Evolutionary conservation across 73 alveolate species (phyloP).

Genomic region (Halteria grandinella): DNA sequence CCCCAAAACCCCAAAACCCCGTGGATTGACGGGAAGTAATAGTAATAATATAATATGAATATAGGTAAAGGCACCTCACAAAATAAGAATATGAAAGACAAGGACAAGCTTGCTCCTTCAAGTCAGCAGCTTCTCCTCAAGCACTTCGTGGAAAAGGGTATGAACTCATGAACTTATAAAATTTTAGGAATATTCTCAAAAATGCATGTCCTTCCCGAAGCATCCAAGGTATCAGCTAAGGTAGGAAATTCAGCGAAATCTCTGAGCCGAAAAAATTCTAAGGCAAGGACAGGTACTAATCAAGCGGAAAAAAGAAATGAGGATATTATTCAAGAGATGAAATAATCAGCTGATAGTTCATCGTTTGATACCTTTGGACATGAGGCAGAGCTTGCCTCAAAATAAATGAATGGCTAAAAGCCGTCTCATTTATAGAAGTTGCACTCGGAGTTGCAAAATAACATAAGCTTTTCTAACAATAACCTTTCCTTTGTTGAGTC

Average conservation of each 20-base stretch:
- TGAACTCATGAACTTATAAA: background rate
- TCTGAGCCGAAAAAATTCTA: slow-evolving; percentile 17
- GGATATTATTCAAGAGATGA: background rate
- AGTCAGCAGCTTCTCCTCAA: background rate
- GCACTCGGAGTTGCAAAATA: too few species aligned
- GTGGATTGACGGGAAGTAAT: too few species aligned
- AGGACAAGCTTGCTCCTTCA: background rate
- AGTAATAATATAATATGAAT: too few species aligned
- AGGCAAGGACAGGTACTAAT: background rate
- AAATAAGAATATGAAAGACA: too few species aligned
- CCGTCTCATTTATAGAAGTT: too few species aligned
- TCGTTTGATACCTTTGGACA: too few species aligned
- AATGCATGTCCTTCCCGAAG: slow-evolving; percentile 6
- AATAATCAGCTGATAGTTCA: background rate
- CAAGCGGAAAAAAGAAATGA: background rate
- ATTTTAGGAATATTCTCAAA: slow-evolving; percentile 23
- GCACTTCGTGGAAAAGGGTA: slow-evolving; percentile 27
- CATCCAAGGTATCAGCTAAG: background rate
- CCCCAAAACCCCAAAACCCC: too few species aligned
- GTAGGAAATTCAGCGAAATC: slow-evolving; percentile 1
- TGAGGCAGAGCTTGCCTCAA: too few species aligned
- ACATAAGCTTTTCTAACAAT: too few species aligned
- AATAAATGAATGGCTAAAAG: too few species aligned
- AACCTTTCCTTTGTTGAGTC: too few species aligned
- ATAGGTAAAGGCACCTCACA: too few species aligned